Evolutionary conservation across 805 yeast genomes (phyloP), one percentile per base, ranked within the genome.

Genomic region (Sugiyamaella marilandica): DNA sequence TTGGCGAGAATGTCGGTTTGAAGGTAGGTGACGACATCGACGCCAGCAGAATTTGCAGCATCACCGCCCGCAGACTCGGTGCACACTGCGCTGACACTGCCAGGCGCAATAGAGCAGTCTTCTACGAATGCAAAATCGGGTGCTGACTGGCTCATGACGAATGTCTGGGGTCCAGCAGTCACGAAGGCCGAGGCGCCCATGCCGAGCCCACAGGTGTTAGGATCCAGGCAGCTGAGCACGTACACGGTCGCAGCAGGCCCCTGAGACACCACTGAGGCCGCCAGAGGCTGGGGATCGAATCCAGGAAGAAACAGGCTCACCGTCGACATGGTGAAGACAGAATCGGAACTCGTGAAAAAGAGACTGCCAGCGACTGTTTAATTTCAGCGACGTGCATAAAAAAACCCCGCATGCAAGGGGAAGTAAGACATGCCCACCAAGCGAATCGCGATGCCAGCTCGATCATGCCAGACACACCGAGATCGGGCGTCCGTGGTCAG

Each of bases 131-230:
- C 43, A 11, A 39, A 39, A 16, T 16, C 43, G 14, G 16, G 21
- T 16, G 13, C 16, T 13, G 43, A 16, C 19, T 39, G 24, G 19
- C 24, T 16, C 43, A 14, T 4, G 8, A 19, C 43, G 5, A 39
- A 16, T n/a, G 43, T 39, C 43, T 39, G 43, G 24, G 43, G 43
- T 5, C 43, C 43, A 39, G 43, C 43, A 5, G 43, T 39, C 24
- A 39, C 24, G 24, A 16, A 11, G 24, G 21, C 43, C 14, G 7
- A 4, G n/a, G n/a, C 37, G 9, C 16, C n/a, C 5, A 16, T 19
- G 21, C 24, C 43, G 13, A 39, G 14, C 3, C 43, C 43, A 39
- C 43, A 39, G 24, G 16, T 39, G 19, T 13, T 16, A 4, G 16
- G 24, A 39, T 39, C 43, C 24, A 39, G 21, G 24, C 43, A 39